Evolutionary conservation across 768 basidiomycete genomes (phyloP), one percentile per base, ranked within the genome.

Genomic region (Pleurotus cornucopiae): DNA sequence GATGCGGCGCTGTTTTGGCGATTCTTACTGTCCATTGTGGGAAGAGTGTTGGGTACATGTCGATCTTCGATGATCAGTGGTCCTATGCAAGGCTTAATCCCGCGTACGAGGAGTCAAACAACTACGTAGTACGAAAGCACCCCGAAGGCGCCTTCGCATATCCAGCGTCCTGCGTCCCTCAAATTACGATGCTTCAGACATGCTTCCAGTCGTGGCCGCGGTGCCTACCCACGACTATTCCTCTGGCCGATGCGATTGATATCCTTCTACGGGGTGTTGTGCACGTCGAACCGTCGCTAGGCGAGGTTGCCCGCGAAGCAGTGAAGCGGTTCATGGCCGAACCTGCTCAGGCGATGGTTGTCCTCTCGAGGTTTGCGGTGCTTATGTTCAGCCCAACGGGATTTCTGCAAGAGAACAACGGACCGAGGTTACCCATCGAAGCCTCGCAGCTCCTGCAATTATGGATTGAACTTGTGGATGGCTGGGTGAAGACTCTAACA

Each of bases 201-300:
- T 84, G 88, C 64, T 89, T 94, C 67, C 86, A 88, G 58, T 81
- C 89, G 4, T 89, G 93, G 85, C 94, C 94, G 0, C 83, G 94
- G 2, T 89, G 84, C 62, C 74, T 94, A 43, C 82, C 86, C 63
- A 69, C 77, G 2, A 74, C 78, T 3, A 73, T 82, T 30, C 63
- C 81, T 43, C 67, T 88, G 47, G 66, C 76, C 9, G 86, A 88
- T 43, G 81, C 85, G 0, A 76, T 92, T 49, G 88, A 92, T 60
- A 84, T 92, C 76, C 80, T 95, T 21, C 74, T 94, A 46, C 81
- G 84, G 34, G 90, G 89, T 1, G 80, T 91, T n/a, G 77, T 91
- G 21, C 94, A 96, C 61, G 84, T 94, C 26, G 92, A 97, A 60
- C 89, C 91, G 1, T 62, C 71, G 2, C 75, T 96, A 1, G 81